phyloP scores from a whole-genome alignment of 192 early-diverging fungal genomes.

The Entophlyctis luteolus region DNA sequence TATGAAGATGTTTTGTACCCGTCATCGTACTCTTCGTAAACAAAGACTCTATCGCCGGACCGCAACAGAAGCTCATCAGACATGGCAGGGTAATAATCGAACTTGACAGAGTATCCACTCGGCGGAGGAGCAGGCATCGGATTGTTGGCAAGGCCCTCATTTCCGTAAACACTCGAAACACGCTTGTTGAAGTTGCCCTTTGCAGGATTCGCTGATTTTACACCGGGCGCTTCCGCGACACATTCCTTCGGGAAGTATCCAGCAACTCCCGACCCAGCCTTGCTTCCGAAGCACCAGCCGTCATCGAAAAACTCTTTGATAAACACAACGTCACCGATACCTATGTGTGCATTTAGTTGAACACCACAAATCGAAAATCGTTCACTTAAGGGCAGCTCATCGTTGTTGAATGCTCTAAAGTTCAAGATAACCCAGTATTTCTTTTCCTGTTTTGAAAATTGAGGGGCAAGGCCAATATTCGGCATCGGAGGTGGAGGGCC shows the following conservation, averaged over 20 bases:
- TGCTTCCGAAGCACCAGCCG: conserved; percentile 16
- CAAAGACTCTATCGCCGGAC: conserved; percentile 13
- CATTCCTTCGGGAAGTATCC: conserved; percentile 9
- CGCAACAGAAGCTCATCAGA: conserved; percentile 16
- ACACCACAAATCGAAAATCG: not conserved
- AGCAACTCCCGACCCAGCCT: not conserved
- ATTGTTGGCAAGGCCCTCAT: not conserved
- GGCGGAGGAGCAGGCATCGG: not conserved
- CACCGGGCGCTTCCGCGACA: not conserved
- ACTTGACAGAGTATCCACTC: not conserved
- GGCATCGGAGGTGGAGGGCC: not conserved
- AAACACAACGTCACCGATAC: conserved; percentile 7
- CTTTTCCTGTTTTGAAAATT: not conserved
- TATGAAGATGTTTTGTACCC: not conserved
- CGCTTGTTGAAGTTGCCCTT: conserved; percentile 13
- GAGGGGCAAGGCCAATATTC: not conserved
- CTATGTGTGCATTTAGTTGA: not conserved
- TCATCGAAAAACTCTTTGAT: conserved; percentile 1
- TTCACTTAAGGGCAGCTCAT: conserved; percentile 7
- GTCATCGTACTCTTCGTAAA: conserved; percentile 24
- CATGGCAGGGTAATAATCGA: conserved; percentile 14
- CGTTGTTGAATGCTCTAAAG: conserved; percentile 2
- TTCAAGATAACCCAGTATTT: conserved; percentile 4
- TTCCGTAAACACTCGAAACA: conserved; percentile 16
- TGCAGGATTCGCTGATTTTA: not conserved